These are phyloP conservation scores for Moesziomyces sp. DNA, from an alignment of 1,284 basidiomycete genomes.

Conservation along the genomic window DNA sequence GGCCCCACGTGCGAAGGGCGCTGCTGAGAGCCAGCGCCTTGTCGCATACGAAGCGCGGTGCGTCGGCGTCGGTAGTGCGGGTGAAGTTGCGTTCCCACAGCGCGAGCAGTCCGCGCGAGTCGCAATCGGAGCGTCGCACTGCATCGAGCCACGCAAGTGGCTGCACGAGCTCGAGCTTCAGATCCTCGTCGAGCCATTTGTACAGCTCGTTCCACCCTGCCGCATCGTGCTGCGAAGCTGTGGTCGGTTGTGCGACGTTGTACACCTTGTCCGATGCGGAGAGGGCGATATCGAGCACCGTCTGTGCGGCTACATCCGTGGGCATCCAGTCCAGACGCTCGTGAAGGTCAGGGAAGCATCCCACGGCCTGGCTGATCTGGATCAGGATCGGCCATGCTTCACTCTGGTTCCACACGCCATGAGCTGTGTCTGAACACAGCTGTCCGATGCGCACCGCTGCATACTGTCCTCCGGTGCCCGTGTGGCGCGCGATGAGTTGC, in stretches of 20 bases:
- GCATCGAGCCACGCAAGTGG: slow-evolving; percentile 72
- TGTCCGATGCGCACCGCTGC: slow-evolving; percentile 69
- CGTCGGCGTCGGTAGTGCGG: neutral
- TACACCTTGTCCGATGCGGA: slow-evolving; percentile 5
- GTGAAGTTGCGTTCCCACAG: slow-evolving; percentile 38
- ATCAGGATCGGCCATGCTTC: slow-evolving; percentile 71
- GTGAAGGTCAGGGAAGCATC: slow-evolving; percentile 70
- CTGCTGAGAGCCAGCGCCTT: slow-evolving; percentile 11
- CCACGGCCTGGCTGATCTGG: slow-evolving; percentile 69
- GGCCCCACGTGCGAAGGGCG: slow-evolving; percentile 15
- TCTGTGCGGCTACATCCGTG: slow-evolving; percentile 73
- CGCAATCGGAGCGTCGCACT: slow-evolving; percentile 62
- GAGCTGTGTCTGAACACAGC: slow-evolving; percentile 72
- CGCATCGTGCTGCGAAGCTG: neutral
- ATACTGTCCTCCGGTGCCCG: neutral
- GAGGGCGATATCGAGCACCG: slow-evolving; percentile 72
- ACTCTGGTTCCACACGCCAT: slow-evolving; percentile 75
- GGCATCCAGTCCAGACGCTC: slow-evolving; percentile 73
- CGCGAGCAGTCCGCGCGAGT: slow-evolving; percentile 30
- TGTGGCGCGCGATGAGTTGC: slow-evolving; percentile 70
- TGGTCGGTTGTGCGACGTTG: slow-evolving; percentile 32
- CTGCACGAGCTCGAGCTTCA: slow-evolving; percentile 80
- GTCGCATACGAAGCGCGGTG: slow-evolving; percentile 13
- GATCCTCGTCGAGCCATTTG: slow-evolving; percentile 75
- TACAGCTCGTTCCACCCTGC: slow-evolving; percentile 71